Percentiles rank a stretch among this genome's conserved stretches.
phyloP scores from a whole-genome alignment of 305 asterid species.

The Fraxinus baroniana region DNA sequence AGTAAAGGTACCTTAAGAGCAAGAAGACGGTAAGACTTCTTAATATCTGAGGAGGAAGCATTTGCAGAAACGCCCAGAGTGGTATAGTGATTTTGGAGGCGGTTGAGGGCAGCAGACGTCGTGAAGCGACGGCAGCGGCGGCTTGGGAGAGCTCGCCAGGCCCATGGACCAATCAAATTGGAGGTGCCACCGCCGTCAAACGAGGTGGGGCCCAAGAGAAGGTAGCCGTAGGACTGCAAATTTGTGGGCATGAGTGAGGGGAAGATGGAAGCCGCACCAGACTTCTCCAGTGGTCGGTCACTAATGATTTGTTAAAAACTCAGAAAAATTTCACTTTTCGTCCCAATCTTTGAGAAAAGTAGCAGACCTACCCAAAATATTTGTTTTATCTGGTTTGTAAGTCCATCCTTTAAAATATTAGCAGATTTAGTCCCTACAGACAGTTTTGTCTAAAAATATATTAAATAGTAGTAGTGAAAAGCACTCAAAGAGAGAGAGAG shows the following conservation, averaged over 20 bases:
- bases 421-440: background rate
- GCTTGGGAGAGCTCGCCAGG: slow-evolving; percentile 21
- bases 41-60: slow-evolving; percentile 66
- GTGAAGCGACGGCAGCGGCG: slow-evolving; percentile 35
- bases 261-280: background rate
- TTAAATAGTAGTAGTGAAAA: too few relatives aligned
- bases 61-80: slow-evolving; percentile 60
- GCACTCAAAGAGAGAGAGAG: too few relatives aligned
- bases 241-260: background rate
- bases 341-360: background rate
- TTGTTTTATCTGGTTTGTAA: background rate
- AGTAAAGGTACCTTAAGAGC: slow-evolving; percentile 64
- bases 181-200: slow-evolving; percentile 49
- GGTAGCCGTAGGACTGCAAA: slow-evolving; percentile 50
- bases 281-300: background rate
- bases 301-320: background rate
- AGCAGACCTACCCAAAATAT: background rate
- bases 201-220: slow-evolving; percentile 44
- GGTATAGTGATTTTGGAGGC: slow-evolving; percentile 57
- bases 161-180: slow-evolving; percentile 29
- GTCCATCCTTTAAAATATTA: background rate
- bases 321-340: background rate
- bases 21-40: slow-evolving; percentile 76
- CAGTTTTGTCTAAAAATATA: background rate
- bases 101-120: slow-evolving; percentile 38